phyloP scores from a whole-genome alignment of 257 asterid genomes.

The Ajuga chamaepitys region DNA sequence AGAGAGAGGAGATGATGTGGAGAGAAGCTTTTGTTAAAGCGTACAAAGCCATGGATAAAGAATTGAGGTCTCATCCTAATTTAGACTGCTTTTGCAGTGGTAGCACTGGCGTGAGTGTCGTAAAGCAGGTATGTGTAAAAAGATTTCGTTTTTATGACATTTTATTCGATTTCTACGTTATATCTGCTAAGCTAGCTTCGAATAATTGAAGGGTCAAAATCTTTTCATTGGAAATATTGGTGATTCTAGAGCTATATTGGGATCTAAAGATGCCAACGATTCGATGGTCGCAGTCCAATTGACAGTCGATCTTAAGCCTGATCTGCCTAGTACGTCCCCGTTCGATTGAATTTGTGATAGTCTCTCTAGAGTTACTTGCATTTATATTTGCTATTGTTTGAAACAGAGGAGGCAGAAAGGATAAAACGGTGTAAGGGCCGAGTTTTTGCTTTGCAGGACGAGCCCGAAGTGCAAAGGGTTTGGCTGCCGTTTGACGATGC shows the following conservation, averaged over 20 bases:
- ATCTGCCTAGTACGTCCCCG: conserved; percentile 67
- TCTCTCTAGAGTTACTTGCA: too few species aligned
- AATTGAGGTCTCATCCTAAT: conserved; percentile 79
- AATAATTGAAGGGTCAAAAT: conserved; percentile 57
- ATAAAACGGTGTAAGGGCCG: conserved; percentile 91
- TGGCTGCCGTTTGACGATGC: conserved; percentile 99
- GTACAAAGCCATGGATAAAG: conserved; percentile 90
- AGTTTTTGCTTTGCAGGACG: conserved; percentile 95
- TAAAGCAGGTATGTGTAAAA: conserved; percentile 61
- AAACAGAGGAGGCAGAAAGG: conserved; percentile 93
- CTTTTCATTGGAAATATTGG: conserved; percentile 88
- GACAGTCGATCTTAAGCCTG: conserved; percentile 98
- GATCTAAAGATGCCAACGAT: conserved; percentile 67
- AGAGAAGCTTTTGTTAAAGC: conserved; percentile 87
- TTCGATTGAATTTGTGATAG: background rate
- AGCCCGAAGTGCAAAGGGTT: conserved; percentile 96
- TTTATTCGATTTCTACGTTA: background rate
- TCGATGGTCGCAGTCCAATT: conserved; percentile 76
- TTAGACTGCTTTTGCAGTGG: conserved; percentile 98
- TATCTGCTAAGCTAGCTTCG: background rate
- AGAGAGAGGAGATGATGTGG: conserved; percentile 52
- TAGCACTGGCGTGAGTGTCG: conserved; percentile 82
- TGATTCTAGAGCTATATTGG: conserved; percentile 93
- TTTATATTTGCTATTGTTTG: background rate
- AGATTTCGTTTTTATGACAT: background rate